Conservation (phyloP, 2,329 filamentous ascomycete species). For the Ophiostoma ulmi region DNA sequence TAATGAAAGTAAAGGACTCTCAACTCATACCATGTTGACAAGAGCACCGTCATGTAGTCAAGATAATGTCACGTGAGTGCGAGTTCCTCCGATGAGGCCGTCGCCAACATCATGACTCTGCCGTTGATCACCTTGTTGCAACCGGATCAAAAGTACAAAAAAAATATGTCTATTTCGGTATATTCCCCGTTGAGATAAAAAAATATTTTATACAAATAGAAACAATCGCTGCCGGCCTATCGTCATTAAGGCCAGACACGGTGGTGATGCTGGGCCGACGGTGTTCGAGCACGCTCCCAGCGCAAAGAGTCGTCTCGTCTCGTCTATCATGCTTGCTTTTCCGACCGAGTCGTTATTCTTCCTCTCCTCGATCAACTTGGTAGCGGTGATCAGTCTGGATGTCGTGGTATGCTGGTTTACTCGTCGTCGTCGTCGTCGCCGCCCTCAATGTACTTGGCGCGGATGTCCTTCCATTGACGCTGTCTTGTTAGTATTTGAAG, state of each 20-base stretch:
- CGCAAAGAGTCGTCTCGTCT: conserved; percentile 14
- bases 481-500: conserved; percentile 37
- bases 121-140: background rate
- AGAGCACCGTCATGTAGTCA: background rate
- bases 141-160: background rate
- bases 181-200: background rate
- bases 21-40: background rate
- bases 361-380: too few relatives aligned
- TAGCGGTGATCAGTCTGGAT: background rate
- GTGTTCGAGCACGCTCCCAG: conserved; percentile 5
- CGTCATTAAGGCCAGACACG: conserved; percentile 11
- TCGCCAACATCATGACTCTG: background rate
- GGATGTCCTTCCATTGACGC: conserved; percentile 99
- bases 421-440: conserved; percentile 65
- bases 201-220: conserved; percentile 17
- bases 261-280: conserved; percentile 13
- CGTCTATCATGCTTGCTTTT: background rate
- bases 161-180: conserved; percentile 16
- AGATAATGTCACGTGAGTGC: background rate
- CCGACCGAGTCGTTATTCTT: background rate
- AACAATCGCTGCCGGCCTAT: conserved; percentile 14
- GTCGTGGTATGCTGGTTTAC: conserved; percentile 30
- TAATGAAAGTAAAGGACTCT: background rate
- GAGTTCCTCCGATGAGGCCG: background rate
- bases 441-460: conserved; percentile 73